These are phyloP conservation scores for Neoboletus brunneissimus DNA, from an alignment of 768 basidiomycete species.

Conservation along the genomic window DNA sequence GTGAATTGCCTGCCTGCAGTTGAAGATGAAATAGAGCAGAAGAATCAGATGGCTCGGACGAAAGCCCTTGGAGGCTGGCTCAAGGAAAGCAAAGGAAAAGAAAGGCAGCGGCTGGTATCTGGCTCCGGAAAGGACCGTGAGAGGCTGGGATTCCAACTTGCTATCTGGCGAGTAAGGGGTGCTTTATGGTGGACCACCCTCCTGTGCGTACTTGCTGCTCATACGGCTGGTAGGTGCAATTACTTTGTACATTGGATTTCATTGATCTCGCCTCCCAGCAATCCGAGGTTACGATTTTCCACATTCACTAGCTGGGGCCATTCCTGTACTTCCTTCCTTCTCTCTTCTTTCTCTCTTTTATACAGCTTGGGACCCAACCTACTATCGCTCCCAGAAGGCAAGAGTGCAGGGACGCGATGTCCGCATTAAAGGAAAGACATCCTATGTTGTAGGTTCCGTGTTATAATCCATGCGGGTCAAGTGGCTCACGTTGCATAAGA, in stretches of 20 bases:
- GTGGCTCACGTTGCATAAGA: constrained; percentile 36
- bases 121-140: constrained; percentile 40
- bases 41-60: constrained; percentile 79
- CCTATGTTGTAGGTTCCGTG: constrained; percentile 54
- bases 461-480: neutral
- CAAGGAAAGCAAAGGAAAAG: constrained; percentile 63
- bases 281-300: constrained; percentile 23
- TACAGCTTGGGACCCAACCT: constrained; percentile 87
- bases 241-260: neutral
- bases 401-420: constrained; percentile 70
- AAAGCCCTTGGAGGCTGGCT: constrained; percentile 73
- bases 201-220: constrained; percentile 39
- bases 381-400: constrained; percentile 54
- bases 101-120: constrained; percentile 49
- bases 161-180: constrained; percentile 70
- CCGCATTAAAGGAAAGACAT: constrained; percentile 58
- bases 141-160: constrained; percentile 47
- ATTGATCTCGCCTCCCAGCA: constrained; percentile 16
- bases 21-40: constrained; percentile 74
- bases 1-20: constrained; percentile 70
- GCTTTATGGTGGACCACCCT: constrained; percentile 58
- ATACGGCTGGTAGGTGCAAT: constrained; percentile 44
- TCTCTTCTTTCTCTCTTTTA: constrained; percentile 64
- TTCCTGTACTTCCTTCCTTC: constrained; percentile 48
- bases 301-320: constrained; percentile 16